Conservation (phyloP, 306 rosid genomes). For the Quercus mongolica region DNA sequence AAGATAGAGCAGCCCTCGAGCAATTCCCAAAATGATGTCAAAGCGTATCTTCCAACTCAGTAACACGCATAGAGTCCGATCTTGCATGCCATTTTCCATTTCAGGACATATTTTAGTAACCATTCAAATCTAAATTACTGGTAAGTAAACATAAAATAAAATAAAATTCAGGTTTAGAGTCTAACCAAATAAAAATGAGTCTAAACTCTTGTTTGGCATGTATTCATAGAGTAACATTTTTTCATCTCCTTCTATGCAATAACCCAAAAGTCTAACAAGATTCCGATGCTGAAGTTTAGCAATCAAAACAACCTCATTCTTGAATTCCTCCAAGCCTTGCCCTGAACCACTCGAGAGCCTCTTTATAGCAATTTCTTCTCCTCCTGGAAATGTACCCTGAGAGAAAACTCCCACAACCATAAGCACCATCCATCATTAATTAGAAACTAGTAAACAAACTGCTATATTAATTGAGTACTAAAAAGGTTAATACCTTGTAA, state of each 20-base stretch:
- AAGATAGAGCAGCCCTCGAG: constrained; percentile 30
- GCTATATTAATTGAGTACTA: background rate
- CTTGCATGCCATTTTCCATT: constrained; percentile 13
- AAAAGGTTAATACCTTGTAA: constrained; percentile 30
- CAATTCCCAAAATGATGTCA: constrained; percentile 38
- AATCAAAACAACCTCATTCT: constrained; percentile 37
- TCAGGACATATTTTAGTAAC: background rate
- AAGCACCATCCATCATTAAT: background rate
- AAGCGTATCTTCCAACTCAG: constrained; percentile 38
- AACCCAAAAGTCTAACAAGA: constrained; percentile 47
- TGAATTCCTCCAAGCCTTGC: constrained; percentile 51
- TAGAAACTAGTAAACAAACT: background rate
- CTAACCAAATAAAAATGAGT: constrained; percentile 48
- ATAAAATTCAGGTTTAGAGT: background rate
- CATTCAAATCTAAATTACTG: too few relatives aligned
- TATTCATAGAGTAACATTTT: constrained; percentile 46
- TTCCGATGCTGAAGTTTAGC: constrained; percentile 53
- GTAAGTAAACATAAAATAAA: too few relatives aligned
- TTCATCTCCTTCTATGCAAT: constrained; percentile 36
- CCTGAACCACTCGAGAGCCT: constrained; percentile 42
- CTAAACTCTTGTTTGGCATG: constrained; percentile 50
- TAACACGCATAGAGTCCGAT: constrained; percentile 11
- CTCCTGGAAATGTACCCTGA: constrained; percentile 34
- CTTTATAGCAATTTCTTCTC: constrained; percentile 41
- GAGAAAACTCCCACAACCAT: background rate